phyloP scores from a whole-genome alignment of 306 rosid species.

The Prunus campanulata region DNA sequence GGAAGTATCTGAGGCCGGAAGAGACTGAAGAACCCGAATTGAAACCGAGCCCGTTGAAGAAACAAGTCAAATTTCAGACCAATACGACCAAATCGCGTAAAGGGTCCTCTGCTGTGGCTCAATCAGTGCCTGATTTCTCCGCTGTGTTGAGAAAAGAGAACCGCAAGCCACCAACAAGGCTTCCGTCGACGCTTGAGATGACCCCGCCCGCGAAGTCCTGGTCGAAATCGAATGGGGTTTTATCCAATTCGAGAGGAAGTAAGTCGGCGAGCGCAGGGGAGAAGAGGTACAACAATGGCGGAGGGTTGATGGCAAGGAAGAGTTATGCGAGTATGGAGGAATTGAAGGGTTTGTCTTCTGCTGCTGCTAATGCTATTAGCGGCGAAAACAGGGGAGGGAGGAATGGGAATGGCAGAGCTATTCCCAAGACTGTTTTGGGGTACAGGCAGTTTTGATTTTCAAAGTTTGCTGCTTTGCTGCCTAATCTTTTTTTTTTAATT shows the following conservation, averaged over 20 bases:
- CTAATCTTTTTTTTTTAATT: neutral
- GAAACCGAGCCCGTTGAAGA: constrained; percentile 45
- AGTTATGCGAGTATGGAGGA: constrained; percentile 77
- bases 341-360: constrained; percentile 55
- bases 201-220: constrained; percentile 65
- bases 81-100: constrained; percentile 27
- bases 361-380: constrained; percentile 57
- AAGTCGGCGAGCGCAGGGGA: constrained; percentile 74
- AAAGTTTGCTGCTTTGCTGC: neutral
- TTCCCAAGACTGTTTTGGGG: constrained; percentile 44
- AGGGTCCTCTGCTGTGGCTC: constrained; percentile 56
- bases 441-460: constrained; percentile 53
- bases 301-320: constrained; percentile 63
- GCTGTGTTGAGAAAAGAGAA: constrained; percentile 75
- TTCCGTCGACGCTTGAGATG: constrained; percentile 48
- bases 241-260: constrained; percentile 69
- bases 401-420: constrained; percentile 24
- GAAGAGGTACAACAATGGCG: constrained; percentile 36
- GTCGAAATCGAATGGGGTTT: constrained; percentile 36
- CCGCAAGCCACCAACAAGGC: constrained; percentile 41
- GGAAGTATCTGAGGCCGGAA: constrained; percentile 30
- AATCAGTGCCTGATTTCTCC: constrained; percentile 92
- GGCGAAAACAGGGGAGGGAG: constrained; percentile 62
- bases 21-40: constrained; percentile 22
- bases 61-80: constrained; percentile 59